Conservation (phyloP, 2,329 filamentous ascomycete genomes). For the Neurospora crassa region DNA sequence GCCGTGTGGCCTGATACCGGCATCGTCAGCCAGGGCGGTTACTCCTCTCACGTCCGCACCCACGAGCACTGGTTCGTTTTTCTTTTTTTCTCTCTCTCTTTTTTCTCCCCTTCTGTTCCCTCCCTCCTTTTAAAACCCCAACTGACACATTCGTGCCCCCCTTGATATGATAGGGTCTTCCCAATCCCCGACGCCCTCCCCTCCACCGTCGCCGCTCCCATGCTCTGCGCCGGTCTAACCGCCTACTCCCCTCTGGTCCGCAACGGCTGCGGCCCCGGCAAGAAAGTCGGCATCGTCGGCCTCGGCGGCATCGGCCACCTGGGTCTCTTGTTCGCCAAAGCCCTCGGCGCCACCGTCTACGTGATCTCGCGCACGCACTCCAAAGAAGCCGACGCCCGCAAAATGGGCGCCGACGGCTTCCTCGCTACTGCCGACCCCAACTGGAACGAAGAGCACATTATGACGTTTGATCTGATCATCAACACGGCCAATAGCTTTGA, state of each 20-base stretch:
- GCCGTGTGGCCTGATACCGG: constrained; percentile 39
- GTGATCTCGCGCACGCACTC: constrained; percentile 50
- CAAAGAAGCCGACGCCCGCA: constrained; percentile 49
- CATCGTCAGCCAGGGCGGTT: constrained; percentile 49
- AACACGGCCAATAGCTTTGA: constrained; percentile 63
- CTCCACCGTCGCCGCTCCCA: constrained; percentile 57
- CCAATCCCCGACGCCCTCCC: constrained; percentile 67
- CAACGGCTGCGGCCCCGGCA: constrained; percentile 65
- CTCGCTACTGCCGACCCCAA: constrained; percentile 46
- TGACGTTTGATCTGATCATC: constrained; percentile 67
- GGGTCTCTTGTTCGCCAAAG: constrained; percentile 59
- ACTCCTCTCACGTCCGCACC: constrained; percentile 27
- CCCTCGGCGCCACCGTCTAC: constrained; percentile 53
- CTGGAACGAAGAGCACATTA: constrained; percentile 47
- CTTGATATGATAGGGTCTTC: constrained; percentile 33
- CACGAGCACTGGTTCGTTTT: constrained; percentile 59
- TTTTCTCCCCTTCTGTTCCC: background rate
- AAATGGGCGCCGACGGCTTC: constrained; percentile 52
- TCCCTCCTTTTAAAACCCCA: background rate
- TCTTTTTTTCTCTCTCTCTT: background rate
- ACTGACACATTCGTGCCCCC: background rate
- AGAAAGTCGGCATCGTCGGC: constrained; percentile 68
- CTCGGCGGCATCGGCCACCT: constrained; percentile 66
- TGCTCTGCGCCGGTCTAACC: constrained; percentile 80
- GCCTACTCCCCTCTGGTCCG: constrained; percentile 69